Evolutionary conservation across 2,329 filamentous ascomycete genomes (phyloP), one percentile per base, ranked within the genome.

Genomic region (Myriosclerotinia curreyana): DNA sequence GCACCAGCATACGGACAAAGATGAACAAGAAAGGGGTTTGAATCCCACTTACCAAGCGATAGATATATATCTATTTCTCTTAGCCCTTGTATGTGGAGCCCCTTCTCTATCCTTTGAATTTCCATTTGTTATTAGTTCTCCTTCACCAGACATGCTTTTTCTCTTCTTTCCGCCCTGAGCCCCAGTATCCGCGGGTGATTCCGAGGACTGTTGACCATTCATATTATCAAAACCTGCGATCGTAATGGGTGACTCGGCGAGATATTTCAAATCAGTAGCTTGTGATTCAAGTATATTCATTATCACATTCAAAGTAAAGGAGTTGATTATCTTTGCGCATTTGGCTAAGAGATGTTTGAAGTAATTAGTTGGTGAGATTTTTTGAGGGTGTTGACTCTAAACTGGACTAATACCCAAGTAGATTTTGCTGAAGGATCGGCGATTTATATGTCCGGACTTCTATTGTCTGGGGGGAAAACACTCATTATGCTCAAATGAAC

Each of bases 21-120:
- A 28, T 15, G 9, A n/a, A n/a, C 2, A 11, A 15, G 25, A 31
- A 14, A 40, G 52, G 11, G n/a, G 2, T 12, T 17, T 3, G 31
- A 25, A 36, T 1, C 1, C 2, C 15, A 71, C 71, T 31, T 68
- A 75, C 73, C 74, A 76, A 31, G 74, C 74, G 62, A 76, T 75
- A 22, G 72, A 73, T 53, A 75, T 76, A 66, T 75, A 75, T 66
- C 74, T 67, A 66, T 75, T 75, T 62, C 74, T 70, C 65, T 75
- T 75, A 28, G 74, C 71, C 52, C 74, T 69, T 11, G 73, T 73
- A 64, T 75, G 73, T 48, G 66, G 62, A 38, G 60, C 66, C 7
- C 66, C 66, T 53, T 58, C 61, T 42, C 46, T 59, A 20, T 51
- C 48, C 31, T 22, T 60, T 22, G 36, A 20, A 7, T 34, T 49